Evolutionary conservation across 768 basidiomycete genomes (phyloP).

Genomic region (Tylopilus sp.): DNA sequence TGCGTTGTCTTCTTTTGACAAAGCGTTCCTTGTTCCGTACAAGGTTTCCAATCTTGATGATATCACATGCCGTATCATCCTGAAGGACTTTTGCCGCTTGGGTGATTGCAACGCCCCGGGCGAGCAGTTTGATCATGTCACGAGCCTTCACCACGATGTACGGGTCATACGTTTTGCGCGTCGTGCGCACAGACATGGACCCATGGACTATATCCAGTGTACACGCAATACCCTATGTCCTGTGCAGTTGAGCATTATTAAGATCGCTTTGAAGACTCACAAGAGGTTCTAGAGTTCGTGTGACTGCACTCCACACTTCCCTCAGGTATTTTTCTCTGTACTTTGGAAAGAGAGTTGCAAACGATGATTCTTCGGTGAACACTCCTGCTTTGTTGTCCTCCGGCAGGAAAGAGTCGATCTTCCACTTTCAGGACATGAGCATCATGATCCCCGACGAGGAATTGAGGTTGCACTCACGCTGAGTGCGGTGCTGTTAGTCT

Average conservation of each 20-base stretch:
- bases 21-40: conserved; percentile 96
- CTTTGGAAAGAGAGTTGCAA: conserved; percentile 97
- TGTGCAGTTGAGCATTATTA: background rate
- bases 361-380: conserved; percentile 95
- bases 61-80: conserved; percentile 89
- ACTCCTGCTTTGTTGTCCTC: conserved; percentile 77
- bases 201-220: conserved; percentile 94
- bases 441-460: background rate
- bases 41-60: conserved; percentile 95
- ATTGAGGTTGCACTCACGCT: conserved; percentile 40
- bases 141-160: conserved; percentile 95
- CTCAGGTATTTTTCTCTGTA: conserved; percentile 96
- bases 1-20: conserved; percentile 92
- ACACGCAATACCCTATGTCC: conserved; percentile 74
- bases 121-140: conserved; percentile 92
- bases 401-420: conserved; percentile 73
- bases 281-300: conserved; percentile 75
- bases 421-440: conserved; percentile 61
- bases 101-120: conserved; percentile 81
- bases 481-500: background rate
- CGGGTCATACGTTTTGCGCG: conserved; percentile 95
- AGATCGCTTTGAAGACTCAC: conserved; percentile 39
- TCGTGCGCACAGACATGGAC: conserved; percentile 95
- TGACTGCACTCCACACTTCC: conserved; percentile 92
- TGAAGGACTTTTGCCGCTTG: conserved; percentile 90